Percentiles rank a stretch among this genome's conserved stretches.
These are phyloP conservation scores for Dactylellina haptotyla DNA, from an alignment of 2,329 filamentous ascomycete genomes.

Conservation along the genomic window DNA sequence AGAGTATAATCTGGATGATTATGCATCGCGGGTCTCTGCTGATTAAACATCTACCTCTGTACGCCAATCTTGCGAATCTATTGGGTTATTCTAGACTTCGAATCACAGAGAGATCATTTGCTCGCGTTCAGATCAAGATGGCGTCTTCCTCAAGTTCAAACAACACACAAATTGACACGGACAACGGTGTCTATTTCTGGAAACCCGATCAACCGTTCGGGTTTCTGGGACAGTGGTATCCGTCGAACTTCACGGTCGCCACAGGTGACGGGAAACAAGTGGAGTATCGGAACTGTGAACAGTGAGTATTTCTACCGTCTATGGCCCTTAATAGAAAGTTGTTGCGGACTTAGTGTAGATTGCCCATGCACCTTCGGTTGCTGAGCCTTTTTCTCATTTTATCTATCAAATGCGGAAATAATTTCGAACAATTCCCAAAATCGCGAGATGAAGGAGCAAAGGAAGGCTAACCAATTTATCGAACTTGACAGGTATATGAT, in stretches of 20 bases:
- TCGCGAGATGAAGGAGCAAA: constrained; percentile 10
- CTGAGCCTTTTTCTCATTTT: constrained; percentile 42
- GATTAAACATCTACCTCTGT: constrained; percentile 11
- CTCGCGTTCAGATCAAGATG: constrained; percentile 37
- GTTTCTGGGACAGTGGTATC: constrained; percentile 73
- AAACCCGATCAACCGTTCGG: constrained; percentile 65
- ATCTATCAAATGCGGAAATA: constrained; percentile 50
- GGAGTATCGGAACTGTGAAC: constrained; percentile 67
- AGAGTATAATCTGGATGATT: constrained; percentile 12
- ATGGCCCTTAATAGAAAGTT: constrained; percentile 8
- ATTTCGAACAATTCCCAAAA: constrained; percentile 24
- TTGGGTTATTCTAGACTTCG: background rate
- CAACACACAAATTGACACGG: constrained; percentile 40
- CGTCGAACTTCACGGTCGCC: constrained; percentile 65
- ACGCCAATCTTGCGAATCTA: background rate
- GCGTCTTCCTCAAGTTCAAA: constrained; percentile 42
- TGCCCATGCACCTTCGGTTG: constrained; percentile 2
- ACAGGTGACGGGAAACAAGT: constrained; percentile 58
- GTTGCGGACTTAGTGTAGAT: constrained; percentile 9
- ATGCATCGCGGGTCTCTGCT: background rate
- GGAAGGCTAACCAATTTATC: constrained; percentile 13
- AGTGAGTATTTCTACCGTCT: constrained; percentile 60
- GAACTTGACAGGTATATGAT: constrained; percentile 48
- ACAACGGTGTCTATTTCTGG: constrained; percentile 64
- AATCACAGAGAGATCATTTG: background rate